Percentiles rank a stretch among this genome's conserved stretches.
Evolutionary conservation across 768 basidiomycete species (phyloP).

Genomic region (Calocera cornea): DNA sequence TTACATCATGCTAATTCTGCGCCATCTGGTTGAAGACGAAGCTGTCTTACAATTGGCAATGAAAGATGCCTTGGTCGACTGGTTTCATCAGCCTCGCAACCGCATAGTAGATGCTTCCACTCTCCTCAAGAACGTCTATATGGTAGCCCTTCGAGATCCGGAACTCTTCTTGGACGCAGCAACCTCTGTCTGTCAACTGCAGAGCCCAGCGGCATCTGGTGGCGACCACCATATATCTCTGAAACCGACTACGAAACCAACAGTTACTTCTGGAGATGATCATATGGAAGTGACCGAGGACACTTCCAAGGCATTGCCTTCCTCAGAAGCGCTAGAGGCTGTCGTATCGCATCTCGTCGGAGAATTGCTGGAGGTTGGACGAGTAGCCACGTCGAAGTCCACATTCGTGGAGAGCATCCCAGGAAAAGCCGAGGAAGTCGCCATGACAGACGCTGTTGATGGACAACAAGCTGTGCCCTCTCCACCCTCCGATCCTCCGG

Average conservation of each 20-base stretch:
- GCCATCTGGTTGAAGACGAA: slow-evolving; percentile 77
- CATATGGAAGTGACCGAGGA: slow-evolving; percentile 17
- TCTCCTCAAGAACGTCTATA: slow-evolving; percentile 63
- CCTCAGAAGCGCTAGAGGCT: slow-evolving; percentile 36
- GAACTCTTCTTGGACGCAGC: slow-evolving; percentile 61
- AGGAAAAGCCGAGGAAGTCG: background rate
- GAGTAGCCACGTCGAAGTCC: slow-evolving; percentile 29
- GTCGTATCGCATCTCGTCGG: slow-evolving; percentile 48
- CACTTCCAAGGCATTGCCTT: slow-evolving; percentile 17
- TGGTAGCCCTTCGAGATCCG: slow-evolving; percentile 71
- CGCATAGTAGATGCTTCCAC: slow-evolving; percentile 47
- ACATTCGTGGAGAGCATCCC: background rate
- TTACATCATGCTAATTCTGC: slow-evolving; percentile 76
- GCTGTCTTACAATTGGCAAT: slow-evolving; percentile 54
- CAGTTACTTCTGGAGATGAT: slow-evolving; percentile 24
- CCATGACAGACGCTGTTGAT: slow-evolving; percentile 4
- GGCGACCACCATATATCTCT: slow-evolving; percentile 46
- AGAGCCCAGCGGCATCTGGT: slow-evolving; percentile 43
- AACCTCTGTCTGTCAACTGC: slow-evolving; percentile 55
- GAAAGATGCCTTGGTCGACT: slow-evolving; percentile 68
- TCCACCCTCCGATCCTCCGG: background rate
- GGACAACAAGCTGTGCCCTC: background rate
- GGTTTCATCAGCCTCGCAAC: slow-evolving; percentile 55
- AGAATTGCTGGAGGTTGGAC: slow-evolving; percentile 50
- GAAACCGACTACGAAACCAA: slow-evolving; percentile 26